phyloP scores from a whole-genome alignment of 2,329 filamentous ascomycete species.

The Thielaviopsis populi region DNA sequence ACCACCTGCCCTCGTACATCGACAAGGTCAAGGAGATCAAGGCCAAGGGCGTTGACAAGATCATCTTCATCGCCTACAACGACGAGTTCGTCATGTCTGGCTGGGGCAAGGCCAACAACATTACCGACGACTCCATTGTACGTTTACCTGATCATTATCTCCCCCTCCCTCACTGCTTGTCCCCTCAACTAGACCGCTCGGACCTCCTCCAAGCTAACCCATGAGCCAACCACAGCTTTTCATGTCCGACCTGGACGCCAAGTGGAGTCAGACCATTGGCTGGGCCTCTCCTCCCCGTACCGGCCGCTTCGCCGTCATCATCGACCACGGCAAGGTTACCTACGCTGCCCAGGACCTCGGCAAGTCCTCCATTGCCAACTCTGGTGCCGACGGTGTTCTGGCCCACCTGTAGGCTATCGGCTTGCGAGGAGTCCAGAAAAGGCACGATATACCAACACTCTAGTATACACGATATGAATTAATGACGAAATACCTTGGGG shows the following conservation, averaged over 20 bases:
- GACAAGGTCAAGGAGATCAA: constrained; percentile 54
- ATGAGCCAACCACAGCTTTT: constrained; percentile 42
- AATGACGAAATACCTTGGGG: constrained; percentile 9
- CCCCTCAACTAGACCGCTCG: neutral
- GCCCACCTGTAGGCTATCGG: constrained; percentile 32
- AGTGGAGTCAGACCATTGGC: constrained; percentile 64
- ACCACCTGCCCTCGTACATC: constrained; percentile 70
- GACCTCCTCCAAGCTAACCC: neutral
- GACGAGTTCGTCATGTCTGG: constrained; percentile 78
- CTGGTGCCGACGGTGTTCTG: constrained; percentile 39
- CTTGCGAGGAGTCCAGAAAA: neutral
- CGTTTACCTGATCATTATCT: constrained; percentile 20
- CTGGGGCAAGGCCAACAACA: constrained; percentile 75
- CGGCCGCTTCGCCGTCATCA: constrained; percentile 61
- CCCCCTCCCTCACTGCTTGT: constrained; percentile 15
- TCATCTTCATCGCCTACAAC: constrained; percentile 72
- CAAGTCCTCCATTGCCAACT: constrained; percentile 31
- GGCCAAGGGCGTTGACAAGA: constrained; percentile 66
- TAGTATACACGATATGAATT: constrained; percentile 1
- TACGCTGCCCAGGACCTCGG: constrained; percentile 63
- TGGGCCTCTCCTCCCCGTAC: constrained; percentile 65
- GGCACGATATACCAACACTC: neutral
- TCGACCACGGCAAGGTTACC: constrained; percentile 69
- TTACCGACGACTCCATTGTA: constrained; percentile 52
- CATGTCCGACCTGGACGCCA: constrained; percentile 51